Conservation (phyloP, 1,284 basidiomycete genomes). For the Fomitiporia mediterranea region DNA sequence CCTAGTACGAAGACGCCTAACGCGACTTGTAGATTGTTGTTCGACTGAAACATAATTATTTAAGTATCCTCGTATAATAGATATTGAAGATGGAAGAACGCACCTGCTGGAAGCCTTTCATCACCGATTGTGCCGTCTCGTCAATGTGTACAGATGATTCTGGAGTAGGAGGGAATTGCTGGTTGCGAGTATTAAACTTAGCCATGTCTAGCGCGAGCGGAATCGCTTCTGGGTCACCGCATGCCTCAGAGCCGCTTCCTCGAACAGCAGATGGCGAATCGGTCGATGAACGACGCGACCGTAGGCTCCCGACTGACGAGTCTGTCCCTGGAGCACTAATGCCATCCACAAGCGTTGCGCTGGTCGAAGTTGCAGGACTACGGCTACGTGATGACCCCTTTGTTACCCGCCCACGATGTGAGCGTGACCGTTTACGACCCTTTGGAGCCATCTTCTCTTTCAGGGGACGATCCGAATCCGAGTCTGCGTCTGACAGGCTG, state of each 20-base stretch:
- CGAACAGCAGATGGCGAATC: conserved; percentile 13
- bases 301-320: conserved; percentile 18
- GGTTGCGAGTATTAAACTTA: conserved; percentile 2
- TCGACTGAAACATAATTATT: not conserved
- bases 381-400: conserved; percentile 15
- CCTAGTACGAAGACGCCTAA: conserved; percentile 20
- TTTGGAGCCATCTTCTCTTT: not conserved
- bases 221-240: not conserved
- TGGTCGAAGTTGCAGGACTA: conserved; percentile 18
- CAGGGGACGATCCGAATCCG: conserved; percentile 40
- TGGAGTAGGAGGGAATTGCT: conserved; percentile 12
- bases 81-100: not conserved
- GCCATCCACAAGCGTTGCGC: conserved; percentile 20
- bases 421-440: conserved; percentile 9
- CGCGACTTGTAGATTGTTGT: conserved; percentile 12
- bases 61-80: not conserved
- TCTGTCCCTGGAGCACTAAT: conserved; percentile 19
- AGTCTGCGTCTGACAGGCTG: conserved; percentile 56
- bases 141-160: conserved; percentile 15
- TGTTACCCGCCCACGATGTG: conserved; percentile 12
- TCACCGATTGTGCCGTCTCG: not conserved
- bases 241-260: not conserved
- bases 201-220: conserved; percentile 8
- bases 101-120: conserved; percentile 11
- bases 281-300: conserved; percentile 17